Conservation (phyloP, 148 eudicot genomes). For the Rhododendron simsii region DNA sequence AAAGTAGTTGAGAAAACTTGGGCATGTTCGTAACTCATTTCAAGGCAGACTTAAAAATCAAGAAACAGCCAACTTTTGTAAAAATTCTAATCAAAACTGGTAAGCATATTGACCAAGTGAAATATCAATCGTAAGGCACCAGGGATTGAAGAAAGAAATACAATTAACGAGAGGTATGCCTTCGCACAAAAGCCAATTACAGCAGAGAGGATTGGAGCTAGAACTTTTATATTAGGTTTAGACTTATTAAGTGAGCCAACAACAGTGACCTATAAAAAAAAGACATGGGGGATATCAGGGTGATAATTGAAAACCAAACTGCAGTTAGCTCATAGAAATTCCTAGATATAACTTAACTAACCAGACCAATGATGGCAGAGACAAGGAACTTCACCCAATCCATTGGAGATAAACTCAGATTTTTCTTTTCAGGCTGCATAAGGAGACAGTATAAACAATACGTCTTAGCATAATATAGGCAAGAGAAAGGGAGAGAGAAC, state of each 20-base stretch:
- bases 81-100: too few species aligned
- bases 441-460: background rate
- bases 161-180: conserved; percentile 80
- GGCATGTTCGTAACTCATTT: background rate
- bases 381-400: conserved; percentile 91
- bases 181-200: conserved; percentile 84
- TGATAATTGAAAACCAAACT: background rate
- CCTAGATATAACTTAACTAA: conserved; percentile 28
- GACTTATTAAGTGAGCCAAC: conserved; percentile 47
- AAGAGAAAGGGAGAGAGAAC: background rate
- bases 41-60: background rate
- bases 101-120: background rate
- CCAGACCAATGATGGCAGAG: conserved; percentile 96
- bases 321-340: background rate
- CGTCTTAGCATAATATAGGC: background rate
- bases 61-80: background rate
- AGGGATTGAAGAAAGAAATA: conserved; percentile 6
- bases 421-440: conserved; percentile 91
- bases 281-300: background rate
- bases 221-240: conserved; percentile 74
- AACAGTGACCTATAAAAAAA: conserved; percentile 32
- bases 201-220: conserved; percentile 66
- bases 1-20: conserved; percentile 6
- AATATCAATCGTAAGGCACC: background rate
- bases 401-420: conserved; percentile 93